Percentiles rank a stretch among this genome's conserved stretches.
These are phyloP conservation scores for Saccharum hybrid DNA, from an alignment of 202 grass and related monocot genomes.

Conservation along the genomic window DNA sequence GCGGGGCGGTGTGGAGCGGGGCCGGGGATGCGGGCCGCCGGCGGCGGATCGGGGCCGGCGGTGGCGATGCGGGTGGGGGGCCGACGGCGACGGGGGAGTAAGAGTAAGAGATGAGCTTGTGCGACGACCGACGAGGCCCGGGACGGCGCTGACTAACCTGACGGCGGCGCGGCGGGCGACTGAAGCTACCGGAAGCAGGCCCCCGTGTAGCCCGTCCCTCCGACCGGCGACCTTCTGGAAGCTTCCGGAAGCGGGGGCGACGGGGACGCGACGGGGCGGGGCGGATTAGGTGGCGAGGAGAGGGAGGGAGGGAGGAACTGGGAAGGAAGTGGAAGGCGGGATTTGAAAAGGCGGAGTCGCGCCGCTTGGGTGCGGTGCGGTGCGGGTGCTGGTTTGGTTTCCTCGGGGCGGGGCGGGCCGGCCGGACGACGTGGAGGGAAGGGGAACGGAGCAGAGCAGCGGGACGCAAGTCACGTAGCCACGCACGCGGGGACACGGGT, in stretches of 20 bases:
- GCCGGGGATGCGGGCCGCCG: background rate
- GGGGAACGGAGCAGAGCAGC: background rate
- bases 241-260: background rate
- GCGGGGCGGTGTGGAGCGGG: background rate
- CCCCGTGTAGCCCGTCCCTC: background rate
- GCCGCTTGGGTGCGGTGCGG: background rate
- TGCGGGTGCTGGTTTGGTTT: background rate
- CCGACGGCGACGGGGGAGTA: background rate
- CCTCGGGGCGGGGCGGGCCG: too few species aligned
- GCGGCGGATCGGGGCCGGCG: background rate
- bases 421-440: too few species aligned
- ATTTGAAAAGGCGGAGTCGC: conserved; percentile 44
- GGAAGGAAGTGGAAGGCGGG: background rate
- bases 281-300: background rate
- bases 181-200: background rate
- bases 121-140: background rate
- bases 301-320: background rate
- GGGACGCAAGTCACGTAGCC: too few species aligned
- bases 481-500: background rate
- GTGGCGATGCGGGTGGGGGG: background rate
- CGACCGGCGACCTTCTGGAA: background rate
- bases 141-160: conserved; percentile 1
- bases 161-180: background rate
- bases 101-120: background rate
- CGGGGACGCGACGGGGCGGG: background rate